Base-by-base conservation (phyloP, 179 eudicot genomes). In the Amaranthus tricolor region DNA sequence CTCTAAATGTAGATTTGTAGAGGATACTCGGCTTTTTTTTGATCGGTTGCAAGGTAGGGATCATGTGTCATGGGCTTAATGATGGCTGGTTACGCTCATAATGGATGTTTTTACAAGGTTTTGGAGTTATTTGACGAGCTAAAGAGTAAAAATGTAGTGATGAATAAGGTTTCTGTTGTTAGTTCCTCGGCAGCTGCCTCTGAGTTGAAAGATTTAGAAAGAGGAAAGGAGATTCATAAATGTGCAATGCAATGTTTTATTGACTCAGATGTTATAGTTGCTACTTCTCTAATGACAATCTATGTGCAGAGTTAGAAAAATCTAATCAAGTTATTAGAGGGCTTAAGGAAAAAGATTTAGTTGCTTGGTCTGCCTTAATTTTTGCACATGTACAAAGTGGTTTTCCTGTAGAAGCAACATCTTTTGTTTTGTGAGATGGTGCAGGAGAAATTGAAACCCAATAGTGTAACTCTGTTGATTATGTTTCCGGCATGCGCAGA, bases 331-430 rank as follows among this genome's bases (percentile, higher is more conserved):
- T 88, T 70, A 88, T 90, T 82, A 62, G 70, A n/a, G 80, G 74
- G 68, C 83, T 88, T 58, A 53, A 73, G 66, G 86, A 71, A 68
- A 90, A 76, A 82, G 91, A 90, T 86, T 62, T 85, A 58, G 86
- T 91, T 62, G 78, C 91, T 66, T 91, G 96, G 96, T 85, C 93
- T 52, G 93, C 96, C 21, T 62, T 85, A 4, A 86, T 91, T 61
- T 84, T 89, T 70, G 89, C 84, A 54, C 82, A 75, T 79, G 93
- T 76, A 64, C 96, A 91, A 79, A 78, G 85, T 73, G 89, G 91
- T 21, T 72, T 70, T 63, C 83, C 77, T 6, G 63, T 57, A 55
- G 87, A 86, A 48, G 96, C 91, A 47, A 47, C 86, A 19, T 81
- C 81, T 70, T 70, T 62, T 89, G 55, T 89, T 89, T 76, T 78